These are phyloP conservation scores for Hypomyces perniciosus DNA, from an alignment of 2,329 filamentous ascomycete genomes.

Conservation along the genomic window DNA sequence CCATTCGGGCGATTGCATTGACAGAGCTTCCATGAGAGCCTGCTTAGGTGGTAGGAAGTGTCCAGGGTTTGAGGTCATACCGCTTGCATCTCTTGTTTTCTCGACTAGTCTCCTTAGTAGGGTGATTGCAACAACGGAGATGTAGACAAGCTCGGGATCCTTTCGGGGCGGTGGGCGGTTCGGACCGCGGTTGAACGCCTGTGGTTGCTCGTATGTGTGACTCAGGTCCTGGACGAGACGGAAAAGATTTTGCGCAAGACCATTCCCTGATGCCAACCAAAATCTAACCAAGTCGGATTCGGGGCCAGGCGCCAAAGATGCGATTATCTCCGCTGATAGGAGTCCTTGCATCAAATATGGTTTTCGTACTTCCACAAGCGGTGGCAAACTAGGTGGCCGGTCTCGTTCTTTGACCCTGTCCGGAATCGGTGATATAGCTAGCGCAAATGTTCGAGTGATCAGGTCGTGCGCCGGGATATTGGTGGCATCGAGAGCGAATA, in stretches of 20 bases:
- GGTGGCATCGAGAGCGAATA: conserved; percentile 68
- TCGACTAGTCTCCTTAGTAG: conserved; percentile 64
- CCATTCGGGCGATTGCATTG: conserved; percentile 57
- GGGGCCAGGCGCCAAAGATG: conserved; percentile 64
- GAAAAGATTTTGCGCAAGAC: conserved; percentile 75
- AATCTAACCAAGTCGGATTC: conserved; percentile 66
- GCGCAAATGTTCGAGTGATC: conserved; percentile 77
- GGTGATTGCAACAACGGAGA: conserved; percentile 62
- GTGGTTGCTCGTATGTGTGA: conserved; percentile 50
- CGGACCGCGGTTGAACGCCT: conserved; percentile 26
- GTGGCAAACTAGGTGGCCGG: conserved; percentile 54
- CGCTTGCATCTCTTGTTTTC: conserved; percentile 56
- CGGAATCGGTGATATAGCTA: conserved; percentile 80
- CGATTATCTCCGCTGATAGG: conserved; percentile 81
- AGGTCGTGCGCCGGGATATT: conserved; percentile 66
- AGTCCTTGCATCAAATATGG: conserved; percentile 89
- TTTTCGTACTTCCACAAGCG: conserved; percentile 75
- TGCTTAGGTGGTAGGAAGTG: conserved; percentile 61
- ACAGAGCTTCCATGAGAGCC: conserved; percentile 59
- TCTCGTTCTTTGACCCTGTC: conserved; percentile 50
- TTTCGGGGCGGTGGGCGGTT: conserved; percentile 32
- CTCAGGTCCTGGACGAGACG: conserved; percentile 69
- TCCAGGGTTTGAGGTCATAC: conserved; percentile 48
- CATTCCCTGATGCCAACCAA: conserved; percentile 80
- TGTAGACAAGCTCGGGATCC: conserved; percentile 52